phyloP scores from a whole-genome alignment of 768 basidiomycete genomes.

The Cubamyces lactineus region DNA sequence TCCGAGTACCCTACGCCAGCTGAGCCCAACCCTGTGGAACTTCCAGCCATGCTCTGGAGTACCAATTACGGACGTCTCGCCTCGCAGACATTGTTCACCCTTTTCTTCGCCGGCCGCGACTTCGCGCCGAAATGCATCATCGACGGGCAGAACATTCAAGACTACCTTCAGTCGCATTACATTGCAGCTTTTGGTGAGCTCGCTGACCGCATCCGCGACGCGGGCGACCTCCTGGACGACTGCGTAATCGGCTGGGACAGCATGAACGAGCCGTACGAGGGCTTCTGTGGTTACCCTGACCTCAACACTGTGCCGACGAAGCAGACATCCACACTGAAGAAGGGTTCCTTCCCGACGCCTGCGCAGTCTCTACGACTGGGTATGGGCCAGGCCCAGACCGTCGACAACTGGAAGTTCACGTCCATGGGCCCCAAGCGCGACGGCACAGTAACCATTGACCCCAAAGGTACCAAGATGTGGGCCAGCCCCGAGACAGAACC shows the following conservation, averaged over 20 bases:
- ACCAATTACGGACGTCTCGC: constrained; percentile 93
- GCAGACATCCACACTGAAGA: constrained; percentile 77
- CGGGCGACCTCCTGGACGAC: constrained; percentile 76
- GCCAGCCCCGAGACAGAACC: constrained; percentile 54
- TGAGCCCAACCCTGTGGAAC: constrained; percentile 64
- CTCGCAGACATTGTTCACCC: constrained; percentile 87
- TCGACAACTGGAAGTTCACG: constrained; percentile 84
- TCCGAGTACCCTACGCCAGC: constrained; percentile 79
- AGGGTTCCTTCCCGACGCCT: constrained; percentile 86
- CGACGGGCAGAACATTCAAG: constrained; percentile 90
- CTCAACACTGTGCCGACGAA: constrained; percentile 63
- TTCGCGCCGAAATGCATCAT: constrained; percentile 92
- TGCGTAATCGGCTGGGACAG: constrained; percentile 98
- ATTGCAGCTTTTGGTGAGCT: constrained; percentile 75
- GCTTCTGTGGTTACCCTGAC: constrained; percentile 72
- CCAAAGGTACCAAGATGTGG: constrained; percentile 82
- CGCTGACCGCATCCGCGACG: constrained; percentile 75
- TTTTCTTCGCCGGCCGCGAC: constrained; percentile 90
- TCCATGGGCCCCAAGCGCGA: constrained; percentile 73
- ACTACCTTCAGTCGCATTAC: constrained; percentile 80
- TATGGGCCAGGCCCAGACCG: constrained; percentile 81
- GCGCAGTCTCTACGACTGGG: constrained; percentile 84
- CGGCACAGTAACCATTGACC: constrained; percentile 83
- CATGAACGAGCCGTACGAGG: constrained; percentile 93
- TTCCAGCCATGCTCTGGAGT: constrained; percentile 96